Percentiles rank a stretch among this genome's conserved stretches.
Conservation (phyloP, 2,329 filamentous ascomycete genomes). For the Calycina herbarum region DNA sequence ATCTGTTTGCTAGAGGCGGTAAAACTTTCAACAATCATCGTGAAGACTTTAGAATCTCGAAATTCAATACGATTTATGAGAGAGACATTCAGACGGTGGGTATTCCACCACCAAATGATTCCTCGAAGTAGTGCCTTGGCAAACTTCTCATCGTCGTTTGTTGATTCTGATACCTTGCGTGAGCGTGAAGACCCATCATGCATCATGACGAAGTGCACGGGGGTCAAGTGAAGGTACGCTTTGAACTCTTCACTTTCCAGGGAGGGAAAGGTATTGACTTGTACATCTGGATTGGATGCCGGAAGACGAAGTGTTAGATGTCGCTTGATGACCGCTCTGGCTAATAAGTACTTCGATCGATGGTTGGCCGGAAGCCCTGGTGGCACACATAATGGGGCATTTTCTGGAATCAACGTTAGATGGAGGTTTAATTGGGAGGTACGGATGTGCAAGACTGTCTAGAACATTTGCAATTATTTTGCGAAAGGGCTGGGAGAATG, state of each 20-base stretch:
- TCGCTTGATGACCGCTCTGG: constrained; percentile 61
- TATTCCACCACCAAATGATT: constrained; percentile 57
- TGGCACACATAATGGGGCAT: constrained; percentile 58
- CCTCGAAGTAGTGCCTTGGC: constrained; percentile 37
- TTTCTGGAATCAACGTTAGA: constrained; percentile 36
- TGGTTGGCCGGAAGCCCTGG: constrained; percentile 36
- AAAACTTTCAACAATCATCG: constrained; percentile 46
- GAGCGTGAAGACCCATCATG: constrained; percentile 54
- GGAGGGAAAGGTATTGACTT: constrained; percentile 46
- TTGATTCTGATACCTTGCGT: background rate
- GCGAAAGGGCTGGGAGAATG: background rate
- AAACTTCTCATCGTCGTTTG: constrained; percentile 19
- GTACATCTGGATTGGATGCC: constrained; percentile 28
- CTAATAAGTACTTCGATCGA: constrained; percentile 53
- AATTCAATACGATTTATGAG: constrained; percentile 65
- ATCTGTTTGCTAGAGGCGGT: constrained; percentile 22
- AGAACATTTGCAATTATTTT: background rate
- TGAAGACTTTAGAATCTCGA: constrained; percentile 52
- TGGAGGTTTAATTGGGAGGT: background rate
- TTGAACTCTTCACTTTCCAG: constrained; percentile 51
- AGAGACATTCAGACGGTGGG: constrained; percentile 58
- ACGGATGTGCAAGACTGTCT: background rate
- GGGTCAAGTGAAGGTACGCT: constrained; percentile 53
- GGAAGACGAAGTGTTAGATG: constrained; percentile 47
- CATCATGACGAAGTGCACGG: constrained; percentile 67